Evolutionary conservation across 192 early-diverging fungal genomes (phyloP).

Genomic region (Coemansia nantahalensis): DNA sequence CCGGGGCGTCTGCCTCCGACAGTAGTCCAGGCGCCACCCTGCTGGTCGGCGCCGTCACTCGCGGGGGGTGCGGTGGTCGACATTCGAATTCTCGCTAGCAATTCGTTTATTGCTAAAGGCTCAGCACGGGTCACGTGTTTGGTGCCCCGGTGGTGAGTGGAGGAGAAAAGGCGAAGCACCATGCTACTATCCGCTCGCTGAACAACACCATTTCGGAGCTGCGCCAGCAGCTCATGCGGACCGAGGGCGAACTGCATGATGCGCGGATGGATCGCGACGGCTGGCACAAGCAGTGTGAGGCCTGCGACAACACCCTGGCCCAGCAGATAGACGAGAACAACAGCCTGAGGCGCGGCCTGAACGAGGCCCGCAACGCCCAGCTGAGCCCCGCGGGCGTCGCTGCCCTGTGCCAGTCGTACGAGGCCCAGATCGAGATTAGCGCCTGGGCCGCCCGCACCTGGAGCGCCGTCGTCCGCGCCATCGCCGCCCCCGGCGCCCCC

Average conservation of each 20-base stretch:
- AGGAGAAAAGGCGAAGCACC: too few species aligned
- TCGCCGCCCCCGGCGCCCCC: background rate
- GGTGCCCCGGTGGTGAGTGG: too few species aligned
- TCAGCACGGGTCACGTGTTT: too few species aligned
- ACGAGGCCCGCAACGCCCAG: background rate
- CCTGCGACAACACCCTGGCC: constrained; percentile 11
- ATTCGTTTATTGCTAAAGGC: too few species aligned
- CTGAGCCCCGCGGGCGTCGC: background rate
- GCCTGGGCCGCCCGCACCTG: constrained; percentile 31
- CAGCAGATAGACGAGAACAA: constrained; percentile 25
- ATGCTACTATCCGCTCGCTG: constrained; percentile 14
- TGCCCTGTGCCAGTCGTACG: constrained; percentile 22
- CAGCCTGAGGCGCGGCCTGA: constrained; percentile 7
- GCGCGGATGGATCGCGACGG: constrained; percentile 38
- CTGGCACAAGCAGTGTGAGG: constrained; percentile 31
- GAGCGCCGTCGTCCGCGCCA: constrained; percentile 16
- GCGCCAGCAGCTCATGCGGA: constrained; percentile 21
- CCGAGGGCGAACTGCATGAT: constrained; percentile 22
- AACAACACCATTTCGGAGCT: constrained; percentile 19
- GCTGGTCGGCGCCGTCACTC: too few species aligned
- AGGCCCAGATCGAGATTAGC: constrained; percentile 29
- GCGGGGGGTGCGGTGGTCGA: too few species aligned
- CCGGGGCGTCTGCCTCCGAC: too few species aligned
- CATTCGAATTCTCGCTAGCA: too few species aligned
- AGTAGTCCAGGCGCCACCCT: too few species aligned